A percentile compares a stretch with the other conserved stretches of the same genome.
These are phyloP conservation scores for Neonectria magnoliae DNA, from an alignment of 2,329 filamentous ascomycete genomes.

Conservation along the genomic window DNA sequence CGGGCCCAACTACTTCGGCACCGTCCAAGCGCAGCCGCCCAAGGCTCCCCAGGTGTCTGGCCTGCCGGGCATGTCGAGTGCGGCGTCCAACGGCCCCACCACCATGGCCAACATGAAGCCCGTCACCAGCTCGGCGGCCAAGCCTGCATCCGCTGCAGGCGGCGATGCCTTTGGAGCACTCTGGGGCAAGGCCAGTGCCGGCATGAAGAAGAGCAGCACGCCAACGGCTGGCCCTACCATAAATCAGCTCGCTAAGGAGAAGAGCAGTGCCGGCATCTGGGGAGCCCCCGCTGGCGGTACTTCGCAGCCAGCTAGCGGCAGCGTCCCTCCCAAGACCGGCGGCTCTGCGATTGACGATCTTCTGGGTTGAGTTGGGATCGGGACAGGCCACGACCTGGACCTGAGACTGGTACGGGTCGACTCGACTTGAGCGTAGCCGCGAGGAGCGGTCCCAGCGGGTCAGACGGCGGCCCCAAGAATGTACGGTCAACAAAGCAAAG, in stretches of 20 bases:
- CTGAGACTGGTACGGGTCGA: constrained; percentile 21
- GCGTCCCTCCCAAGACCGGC: constrained; percentile 42
- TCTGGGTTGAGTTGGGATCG: constrained; percentile 51
- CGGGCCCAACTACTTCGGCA: constrained; percentile 95
- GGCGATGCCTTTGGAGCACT: constrained; percentile 91
- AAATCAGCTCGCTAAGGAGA: constrained; percentile 97
- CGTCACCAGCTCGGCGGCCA: constrained; percentile 58
- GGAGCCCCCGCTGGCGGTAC: constrained; percentile 69
- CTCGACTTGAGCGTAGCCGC: constrained; percentile 5
- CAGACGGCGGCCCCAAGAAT: constrained; percentile 27
- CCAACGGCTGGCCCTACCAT: constrained; percentile 77
- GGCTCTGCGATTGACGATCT: constrained; percentile 59
- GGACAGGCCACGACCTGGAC: constrained; percentile 30
- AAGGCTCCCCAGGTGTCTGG: constrained; percentile 45
- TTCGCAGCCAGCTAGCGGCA: constrained; percentile 43
- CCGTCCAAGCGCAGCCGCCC: constrained; percentile 64
- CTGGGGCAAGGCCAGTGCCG: constrained; percentile 79
- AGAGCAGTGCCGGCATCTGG: constrained; percentile 95
- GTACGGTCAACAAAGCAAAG: constrained; percentile 37
- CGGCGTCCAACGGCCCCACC: constrained; percentile 48
- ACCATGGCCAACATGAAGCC: constrained; percentile 60
- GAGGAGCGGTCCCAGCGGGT: constrained; percentile 10
- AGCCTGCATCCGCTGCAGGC: constrained; percentile 64
- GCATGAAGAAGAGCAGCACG: constrained; percentile 77
- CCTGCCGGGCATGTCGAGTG: constrained; percentile 46